These are phyloP conservation scores for Phalaenopsis equestris DNA, from an alignment of 106 monocot species.

Conservation along the genomic window DNA sequence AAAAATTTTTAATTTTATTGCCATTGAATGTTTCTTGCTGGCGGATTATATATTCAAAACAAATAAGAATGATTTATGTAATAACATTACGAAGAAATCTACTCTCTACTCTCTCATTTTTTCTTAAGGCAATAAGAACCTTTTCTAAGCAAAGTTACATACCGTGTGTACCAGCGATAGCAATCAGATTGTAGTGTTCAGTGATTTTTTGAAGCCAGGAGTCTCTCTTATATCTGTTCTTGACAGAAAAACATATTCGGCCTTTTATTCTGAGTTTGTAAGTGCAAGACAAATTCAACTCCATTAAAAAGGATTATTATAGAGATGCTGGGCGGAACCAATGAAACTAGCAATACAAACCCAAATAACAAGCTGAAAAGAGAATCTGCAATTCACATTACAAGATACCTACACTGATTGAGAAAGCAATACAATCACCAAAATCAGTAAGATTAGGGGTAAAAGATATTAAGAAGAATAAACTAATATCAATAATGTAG, in stretches of 20 bases:
- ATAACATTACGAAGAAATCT: too few relatives aligned
- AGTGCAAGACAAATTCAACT: background rate
- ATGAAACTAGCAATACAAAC: background rate
- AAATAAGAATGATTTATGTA: too few relatives aligned
- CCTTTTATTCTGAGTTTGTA: background rate
- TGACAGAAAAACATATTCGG: background rate
- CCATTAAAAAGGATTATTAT: background rate
- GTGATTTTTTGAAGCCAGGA: conserved; percentile 34
- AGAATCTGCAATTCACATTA: background rate
- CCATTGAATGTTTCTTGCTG: too few relatives aligned
- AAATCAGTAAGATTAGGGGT: background rate
- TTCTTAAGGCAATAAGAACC: conserved; percentile 3
- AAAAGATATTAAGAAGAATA: background rate
- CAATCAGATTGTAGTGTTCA: conserved; percentile 25
- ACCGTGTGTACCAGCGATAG: conserved; percentile 48
- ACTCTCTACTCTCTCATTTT: background rate
- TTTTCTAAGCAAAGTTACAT: background rate
- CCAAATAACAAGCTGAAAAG: background rate
- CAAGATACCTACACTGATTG: background rate
- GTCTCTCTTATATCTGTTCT: conserved; percentile 44
- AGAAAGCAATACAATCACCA: too few relatives aligned
- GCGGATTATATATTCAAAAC: too few relatives aligned
- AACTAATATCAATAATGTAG: background rate
- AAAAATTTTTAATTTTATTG: too few relatives aligned
- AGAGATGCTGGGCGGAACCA: background rate